These are phyloP conservation scores for Suillus cothurnatus DNA, from an alignment of 768 basidiomycete species.

Conservation along the genomic window DNA sequence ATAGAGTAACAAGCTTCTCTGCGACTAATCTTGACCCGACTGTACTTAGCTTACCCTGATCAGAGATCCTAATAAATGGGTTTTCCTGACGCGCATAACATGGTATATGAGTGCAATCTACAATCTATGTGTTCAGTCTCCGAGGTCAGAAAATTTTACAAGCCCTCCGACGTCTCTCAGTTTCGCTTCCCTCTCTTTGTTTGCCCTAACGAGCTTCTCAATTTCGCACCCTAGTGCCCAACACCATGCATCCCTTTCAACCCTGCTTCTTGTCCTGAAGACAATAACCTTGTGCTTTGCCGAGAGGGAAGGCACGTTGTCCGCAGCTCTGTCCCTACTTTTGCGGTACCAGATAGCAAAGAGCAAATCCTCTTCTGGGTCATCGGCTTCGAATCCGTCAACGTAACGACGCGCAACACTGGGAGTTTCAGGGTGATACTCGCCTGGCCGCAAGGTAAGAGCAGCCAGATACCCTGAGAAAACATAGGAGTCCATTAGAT, in stretches of 20 bases:
- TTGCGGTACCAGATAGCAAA: constrained; percentile 79
- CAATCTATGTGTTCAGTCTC: not conserved
- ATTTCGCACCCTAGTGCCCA: constrained; percentile 93
- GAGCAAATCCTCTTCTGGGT: constrained; percentile 84
- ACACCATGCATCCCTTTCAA: constrained; percentile 94
- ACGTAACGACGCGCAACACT: constrained; percentile 74
- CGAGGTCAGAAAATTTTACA: constrained; percentile 27
- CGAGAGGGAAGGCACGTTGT: constrained; percentile 50
- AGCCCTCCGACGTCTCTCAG: constrained; percentile 68
- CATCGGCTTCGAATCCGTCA: constrained; percentile 88
- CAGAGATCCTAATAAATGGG: not conserved
- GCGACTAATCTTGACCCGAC: not conserved
- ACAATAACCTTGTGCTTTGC: constrained; percentile 63
- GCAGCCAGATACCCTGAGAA: constrained; percentile 86
- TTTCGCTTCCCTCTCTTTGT: constrained; percentile 63
- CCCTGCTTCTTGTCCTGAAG: constrained; percentile 74
- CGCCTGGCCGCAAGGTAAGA: constrained; percentile 60
- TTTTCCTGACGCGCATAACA: not conserved
- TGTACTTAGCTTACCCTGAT: not conserved
- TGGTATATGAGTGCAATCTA: not conserved
- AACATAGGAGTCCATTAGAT: constrained; percentile 75
- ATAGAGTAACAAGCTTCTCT: constrained; percentile 44
- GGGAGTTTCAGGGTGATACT: constrained; percentile 56
- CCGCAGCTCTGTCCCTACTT: constrained; percentile 26
- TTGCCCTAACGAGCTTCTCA: constrained; percentile 70